A percentile compares a stretch with the other conserved stretches of the same genome.
Evolutionary conservation across 495 filamentous ascomycete species (phyloP).

Genomic region (Hypoxylon fragiforme): DNA sequence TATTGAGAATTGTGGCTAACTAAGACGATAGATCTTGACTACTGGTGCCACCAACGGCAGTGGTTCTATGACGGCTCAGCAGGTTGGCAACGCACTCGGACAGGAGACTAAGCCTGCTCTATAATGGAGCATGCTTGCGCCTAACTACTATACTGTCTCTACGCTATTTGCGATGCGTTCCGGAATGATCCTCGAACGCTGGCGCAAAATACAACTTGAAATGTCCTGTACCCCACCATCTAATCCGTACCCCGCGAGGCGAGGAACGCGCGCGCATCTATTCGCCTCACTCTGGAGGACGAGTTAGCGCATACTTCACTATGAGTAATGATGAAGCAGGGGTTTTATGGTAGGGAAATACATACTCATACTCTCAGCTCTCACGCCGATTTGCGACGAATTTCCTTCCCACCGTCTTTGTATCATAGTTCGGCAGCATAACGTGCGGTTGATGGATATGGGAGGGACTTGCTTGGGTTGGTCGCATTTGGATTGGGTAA

Average conservation of each 20-base stretch:
- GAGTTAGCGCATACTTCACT: background rate
- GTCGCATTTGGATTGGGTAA: slow-evolving; percentile 10
- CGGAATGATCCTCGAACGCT: background rate
- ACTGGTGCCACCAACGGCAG: slow-evolving; percentile 19
- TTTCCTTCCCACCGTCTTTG: background rate
- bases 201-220: background rate
- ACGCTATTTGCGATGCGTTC: background rate
- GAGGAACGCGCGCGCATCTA: background rate
- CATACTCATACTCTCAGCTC: slow-evolving; percentile 13
- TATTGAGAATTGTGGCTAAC: slow-evolving; percentile 7
- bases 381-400: background rate
- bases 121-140: slow-evolving; percentile 15
- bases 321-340: background rate
- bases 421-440: slow-evolving; percentile 25
- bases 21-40: slow-evolving; percentile 42
- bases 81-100: slow-evolving; percentile 40
- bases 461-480: too few relatives aligned
- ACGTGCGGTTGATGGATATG: background rate
- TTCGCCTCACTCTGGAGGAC: background rate
- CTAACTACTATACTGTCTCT: background rate
- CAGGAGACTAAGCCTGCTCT: slow-evolving; percentile 40
- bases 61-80: slow-evolving; percentile 39
- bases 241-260: background rate
- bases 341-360: background rate
- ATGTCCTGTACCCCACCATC: background rate